Conservation (phyloP, 2,329 filamentous ascomycete species). For the Diaporthe ampelina region DNA sequence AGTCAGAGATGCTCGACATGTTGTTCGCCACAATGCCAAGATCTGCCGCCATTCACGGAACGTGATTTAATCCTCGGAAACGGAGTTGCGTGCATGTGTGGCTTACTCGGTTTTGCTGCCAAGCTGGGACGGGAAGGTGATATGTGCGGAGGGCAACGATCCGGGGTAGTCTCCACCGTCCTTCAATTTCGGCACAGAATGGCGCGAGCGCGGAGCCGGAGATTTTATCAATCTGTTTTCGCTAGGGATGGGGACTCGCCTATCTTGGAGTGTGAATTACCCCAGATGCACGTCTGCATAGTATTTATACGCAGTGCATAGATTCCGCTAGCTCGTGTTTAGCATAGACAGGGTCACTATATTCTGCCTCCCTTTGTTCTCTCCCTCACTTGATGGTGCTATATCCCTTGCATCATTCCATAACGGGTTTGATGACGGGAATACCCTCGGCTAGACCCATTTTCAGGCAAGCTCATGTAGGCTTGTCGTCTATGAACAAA, state of each 20-base stretch:
- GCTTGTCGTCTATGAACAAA: no score
- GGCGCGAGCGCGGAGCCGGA: slow-evolving; percentile 3
- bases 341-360: not conserved
- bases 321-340: not conserved
- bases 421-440: no score
- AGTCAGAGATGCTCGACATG: not conserved
- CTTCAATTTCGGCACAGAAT: slow-evolving; percentile 23
- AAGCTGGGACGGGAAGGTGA: slow-evolving; percentile 8
- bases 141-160: slow-evolving; percentile 25
- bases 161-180: slow-evolving; percentile 16
- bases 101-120: slow-evolving; percentile 3
- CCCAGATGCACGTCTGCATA: not conserved
- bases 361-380: not conserved
- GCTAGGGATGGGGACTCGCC: not conserved
- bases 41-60: slow-evolving; percentile 27
- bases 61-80: not conserved
- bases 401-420: slow-evolving; percentile 3
- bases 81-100: not conserved
- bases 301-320: slow-evolving; percentile 10
- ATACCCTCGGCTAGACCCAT: no score
- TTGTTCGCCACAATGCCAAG: slow-evolving; percentile 19
- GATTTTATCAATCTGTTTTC: not conserved
- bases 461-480: no score
- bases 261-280: not conserved
- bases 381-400: not conserved